phyloP scores from a whole-genome alignment of 352 stramenopile species.

The Phytopythium kandeliae region DNA sequence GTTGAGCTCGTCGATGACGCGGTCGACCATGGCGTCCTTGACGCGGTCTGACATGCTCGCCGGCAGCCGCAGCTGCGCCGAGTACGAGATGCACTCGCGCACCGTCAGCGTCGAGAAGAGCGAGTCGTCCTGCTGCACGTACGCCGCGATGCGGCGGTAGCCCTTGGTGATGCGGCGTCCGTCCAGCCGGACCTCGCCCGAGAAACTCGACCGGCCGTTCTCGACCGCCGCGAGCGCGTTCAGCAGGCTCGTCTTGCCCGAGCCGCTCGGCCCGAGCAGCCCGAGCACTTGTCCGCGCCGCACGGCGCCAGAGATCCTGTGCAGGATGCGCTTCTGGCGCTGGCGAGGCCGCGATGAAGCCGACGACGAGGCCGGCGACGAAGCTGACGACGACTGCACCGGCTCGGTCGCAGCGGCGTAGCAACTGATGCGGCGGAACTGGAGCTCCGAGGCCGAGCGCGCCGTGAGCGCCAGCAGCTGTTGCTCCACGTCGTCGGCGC shows the following conservation, averaged over 20 bases:
- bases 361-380: neutral
- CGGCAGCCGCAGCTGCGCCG: constrained; percentile 66
- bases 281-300: constrained; percentile 58
- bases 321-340: constrained; percentile 38
- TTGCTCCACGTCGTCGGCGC: constrained; percentile 20
- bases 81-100: constrained; percentile 81
- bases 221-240: constrained; percentile 73
- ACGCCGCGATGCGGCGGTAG: constrained; percentile 75
- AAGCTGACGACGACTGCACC: too few relatives aligned
- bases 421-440: constrained; percentile 57
- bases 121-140: constrained; percentile 86
- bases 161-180: constrained; percentile 38
- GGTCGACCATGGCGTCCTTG: constrained; percentile 66
- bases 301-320: constrained; percentile 50
- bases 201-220: constrained; percentile 46
- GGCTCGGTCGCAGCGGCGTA: constrained; percentile 14
- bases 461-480: constrained; percentile 45
- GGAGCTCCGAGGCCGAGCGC: constrained; percentile 32
- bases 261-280: constrained; percentile 69
- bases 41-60: constrained; percentile 33
- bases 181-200: constrained; percentile 62
- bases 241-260: constrained; percentile 79
- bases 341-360: neutral
- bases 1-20: constrained; percentile 66
- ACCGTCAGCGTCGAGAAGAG: constrained; percentile 81